Evolutionary conservation across 78 protist species (phyloP), one percentile per base, ranked within the genome.

Genomic region (Blattamonas nauphoetae): DNA sequence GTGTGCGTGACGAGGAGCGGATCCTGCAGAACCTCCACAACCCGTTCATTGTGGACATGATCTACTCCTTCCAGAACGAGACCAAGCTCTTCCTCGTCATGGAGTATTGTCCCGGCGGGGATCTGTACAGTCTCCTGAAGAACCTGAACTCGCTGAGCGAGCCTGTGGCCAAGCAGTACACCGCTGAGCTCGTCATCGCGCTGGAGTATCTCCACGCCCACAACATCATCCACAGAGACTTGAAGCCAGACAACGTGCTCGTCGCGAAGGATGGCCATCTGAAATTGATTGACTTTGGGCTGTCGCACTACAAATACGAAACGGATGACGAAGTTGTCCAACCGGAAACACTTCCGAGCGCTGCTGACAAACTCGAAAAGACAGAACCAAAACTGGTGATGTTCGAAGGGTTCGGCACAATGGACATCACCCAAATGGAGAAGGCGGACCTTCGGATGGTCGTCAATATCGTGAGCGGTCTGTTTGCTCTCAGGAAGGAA

Each of bases 261-360:
- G 89, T 96, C 41, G 88, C 83, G 71, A 41, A 44, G 0, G 43
- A 87, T 0, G 98, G 98, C 1, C 98, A 96, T 85, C 71, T 96
- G 77, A 94, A 94, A 84, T 91, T 96, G 42, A 95, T 96, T 0
- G 98, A 96, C 89, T 96, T 96, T 84, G 98, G 98, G 29, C 88
- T 96, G 41, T 91, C 96, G 0, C 85, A 43, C n/a, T 55, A 55
- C 21, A 11, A 11, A 29, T 55, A 29, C 71, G 38, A 55, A 21
- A 11, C 71, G 11, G 71, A 55, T 55, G 71, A 55, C 38, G 71
- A 55, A 29, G 71, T 29, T 29, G 71, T n/a, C n/a, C n/a, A n/a
- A n/a, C n/a, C n/a, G n/a, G n/a, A n/a, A n/a, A n/a, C n/a, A n/a
- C n/a, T n/a, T n/a, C n/a, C n/a, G n/a, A n/a, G n/a, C n/a, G n/a